These are phyloP conservation scores for Fusarium piperis DNA, from an alignment of 2,329 filamentous ascomycete genomes.

Conservation along the genomic window DNA sequence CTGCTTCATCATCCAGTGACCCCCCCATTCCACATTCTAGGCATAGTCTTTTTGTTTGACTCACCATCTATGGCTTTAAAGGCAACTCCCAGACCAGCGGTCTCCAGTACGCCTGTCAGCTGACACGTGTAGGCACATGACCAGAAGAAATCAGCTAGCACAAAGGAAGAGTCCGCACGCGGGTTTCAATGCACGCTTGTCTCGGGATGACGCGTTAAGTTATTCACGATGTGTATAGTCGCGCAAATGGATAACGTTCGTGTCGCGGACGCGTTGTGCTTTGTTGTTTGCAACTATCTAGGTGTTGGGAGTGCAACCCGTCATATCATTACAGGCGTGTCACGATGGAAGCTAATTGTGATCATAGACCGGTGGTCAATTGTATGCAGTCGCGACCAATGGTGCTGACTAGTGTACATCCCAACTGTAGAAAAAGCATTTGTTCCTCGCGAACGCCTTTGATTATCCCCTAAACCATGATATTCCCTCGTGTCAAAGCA, in stretches of 20 bases:
- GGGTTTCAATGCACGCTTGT: not conserved
- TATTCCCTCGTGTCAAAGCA: conserved; percentile 51
- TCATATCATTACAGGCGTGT: not conserved
- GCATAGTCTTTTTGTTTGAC: not conserved
- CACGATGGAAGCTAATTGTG: conserved; percentile 12
- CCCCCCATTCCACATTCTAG: not conserved
- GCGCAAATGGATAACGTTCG: not conserved
- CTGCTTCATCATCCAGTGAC: not conserved
- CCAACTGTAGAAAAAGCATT: conserved; percentile 51
- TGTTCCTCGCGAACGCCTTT: conserved; percentile 57
- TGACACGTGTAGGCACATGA: not conserved
- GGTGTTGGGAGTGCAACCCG: not conserved
- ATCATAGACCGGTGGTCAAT: conserved; percentile 38
- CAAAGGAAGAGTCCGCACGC: not conserved
- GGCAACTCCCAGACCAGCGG: not conserved
- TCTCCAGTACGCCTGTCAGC: not conserved
- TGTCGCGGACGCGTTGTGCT: not conserved
- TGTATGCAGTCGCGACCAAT: conserved; percentile 36
- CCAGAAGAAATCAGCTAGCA: not conserved
- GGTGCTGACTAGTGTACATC: conserved; percentile 55
- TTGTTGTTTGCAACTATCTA: not conserved
- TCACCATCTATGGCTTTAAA: not conserved
- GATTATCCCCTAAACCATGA: conserved; percentile 56
- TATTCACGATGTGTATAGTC: not conserved
- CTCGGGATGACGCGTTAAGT: not conserved